Evolutionary conservation across 225 moss, liverwort and hornwort genomes (phyloP).

Genomic region (Asterella californica): DNA sequence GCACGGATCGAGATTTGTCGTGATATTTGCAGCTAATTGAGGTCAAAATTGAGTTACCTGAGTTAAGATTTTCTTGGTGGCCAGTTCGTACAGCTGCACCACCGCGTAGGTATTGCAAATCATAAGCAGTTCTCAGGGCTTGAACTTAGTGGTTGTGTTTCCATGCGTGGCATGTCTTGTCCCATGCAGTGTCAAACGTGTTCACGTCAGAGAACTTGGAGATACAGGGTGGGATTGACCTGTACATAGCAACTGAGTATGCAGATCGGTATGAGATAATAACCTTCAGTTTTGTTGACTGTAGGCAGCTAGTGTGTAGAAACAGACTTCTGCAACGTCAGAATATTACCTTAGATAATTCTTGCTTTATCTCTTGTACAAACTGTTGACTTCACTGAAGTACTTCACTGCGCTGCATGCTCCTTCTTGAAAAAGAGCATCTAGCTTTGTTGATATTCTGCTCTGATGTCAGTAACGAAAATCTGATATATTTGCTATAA

Average conservation of each 20-base stretch:
- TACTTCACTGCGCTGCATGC: no score
- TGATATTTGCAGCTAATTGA: not conserved
- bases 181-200: slow-evolving; percentile 73
- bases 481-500: not conserved
- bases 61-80: not conserved
- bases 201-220: slow-evolving; percentile 74
- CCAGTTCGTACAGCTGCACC: not conserved
- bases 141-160: not conserved
- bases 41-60: not conserved
- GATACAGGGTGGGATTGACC: slow-evolving; percentile 60
- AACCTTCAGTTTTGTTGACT: not conserved
- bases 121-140: not conserved
- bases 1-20: not conserved
- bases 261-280: slow-evolving; percentile 61
- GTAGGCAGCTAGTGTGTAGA: not conserved
- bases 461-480: not conserved
- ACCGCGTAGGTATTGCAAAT: not conserved
- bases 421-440: not conserved
- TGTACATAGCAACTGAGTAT: slow-evolving; percentile 92
- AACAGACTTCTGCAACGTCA: not conserved
- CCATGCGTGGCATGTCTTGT: not conserved
- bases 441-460: not conserved
- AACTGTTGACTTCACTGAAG: not conserved
- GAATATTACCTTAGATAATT: not conserved
- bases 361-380: not conserved